These are phyloP conservation scores for Colletotrichum sp. DNA, from an alignment of 2,329 filamentous ascomycete species.

Conservation along the genomic window DNA sequence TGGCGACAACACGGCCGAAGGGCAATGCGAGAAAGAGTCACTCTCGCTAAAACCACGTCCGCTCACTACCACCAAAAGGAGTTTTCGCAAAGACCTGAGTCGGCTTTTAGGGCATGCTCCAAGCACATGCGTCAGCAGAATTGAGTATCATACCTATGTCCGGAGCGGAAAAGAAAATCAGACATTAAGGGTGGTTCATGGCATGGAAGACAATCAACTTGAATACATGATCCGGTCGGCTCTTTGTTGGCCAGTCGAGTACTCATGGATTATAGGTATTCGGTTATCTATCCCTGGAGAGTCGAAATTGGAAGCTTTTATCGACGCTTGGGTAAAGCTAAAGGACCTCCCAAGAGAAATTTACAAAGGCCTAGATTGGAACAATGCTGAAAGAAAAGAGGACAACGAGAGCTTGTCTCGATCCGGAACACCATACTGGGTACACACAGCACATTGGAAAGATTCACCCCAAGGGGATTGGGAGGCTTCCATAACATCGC, in stretches of 20 bases:
- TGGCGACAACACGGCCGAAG: not conserved
- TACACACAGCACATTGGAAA: not conserved
- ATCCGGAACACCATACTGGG: not conserved
- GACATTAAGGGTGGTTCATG: not conserved
- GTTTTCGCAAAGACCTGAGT: not conserved
- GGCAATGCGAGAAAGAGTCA: not conserved
- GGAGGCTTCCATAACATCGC: not conserved
- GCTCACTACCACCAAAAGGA: not conserved
- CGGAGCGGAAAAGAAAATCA: not conserved
- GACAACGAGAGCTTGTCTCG: not conserved
- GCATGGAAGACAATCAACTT: not conserved
- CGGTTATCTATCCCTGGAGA: not conserved
- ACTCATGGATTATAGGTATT: not conserved
- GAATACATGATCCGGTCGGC: not conserved
- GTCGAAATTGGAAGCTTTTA: not conserved
- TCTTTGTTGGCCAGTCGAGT: not conserved
- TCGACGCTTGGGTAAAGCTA: not conserved
- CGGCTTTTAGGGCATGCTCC: not conserved
- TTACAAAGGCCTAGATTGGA: not conserved
- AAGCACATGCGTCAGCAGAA: not conserved
- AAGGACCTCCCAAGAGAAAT: not conserved
- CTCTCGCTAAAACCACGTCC: not conserved
- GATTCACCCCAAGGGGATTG: not conserved
- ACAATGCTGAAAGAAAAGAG: not conserved
- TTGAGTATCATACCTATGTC: not conserved